These are phyloP conservation scores for Collybia sp. DNA, from an alignment of 768 basidiomycete species.

Conservation along the genomic window DNA sequence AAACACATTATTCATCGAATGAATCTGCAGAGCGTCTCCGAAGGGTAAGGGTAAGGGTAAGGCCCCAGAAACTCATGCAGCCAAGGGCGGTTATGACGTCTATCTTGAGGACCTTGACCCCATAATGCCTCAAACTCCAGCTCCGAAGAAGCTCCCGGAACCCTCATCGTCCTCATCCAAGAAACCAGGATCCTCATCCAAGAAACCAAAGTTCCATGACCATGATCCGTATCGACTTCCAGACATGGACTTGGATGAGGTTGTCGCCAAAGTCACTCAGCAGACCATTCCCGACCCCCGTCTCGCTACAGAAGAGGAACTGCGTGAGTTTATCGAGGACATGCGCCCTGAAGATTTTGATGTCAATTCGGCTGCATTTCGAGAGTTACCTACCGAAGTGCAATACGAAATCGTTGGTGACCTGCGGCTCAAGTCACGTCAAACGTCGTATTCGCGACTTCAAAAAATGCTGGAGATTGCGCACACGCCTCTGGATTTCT, in stretches of 20 bases:
- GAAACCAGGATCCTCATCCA: slow-evolving; percentile 44
- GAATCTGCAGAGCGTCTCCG: slow-evolving; percentile 8
- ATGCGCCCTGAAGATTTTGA: slow-evolving; percentile 97
- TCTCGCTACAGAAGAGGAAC: slow-evolving; percentile 93
- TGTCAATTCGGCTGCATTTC: slow-evolving; percentile 83
- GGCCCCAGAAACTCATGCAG: slow-evolving; percentile 37
- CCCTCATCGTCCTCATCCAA: slow-evolving; percentile 49
- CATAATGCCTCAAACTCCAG: slow-evolving; percentile 49
- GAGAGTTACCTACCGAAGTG: slow-evolving; percentile 89
- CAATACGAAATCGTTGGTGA: slow-evolving; percentile 99
- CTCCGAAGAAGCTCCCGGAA: slow-evolving; percentile 25
- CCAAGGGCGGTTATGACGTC: slow-evolving; percentile 67
- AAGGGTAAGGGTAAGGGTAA: slow-evolving; percentile 45
- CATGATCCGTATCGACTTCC: slow-evolving; percentile 95
- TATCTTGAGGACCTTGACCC: slow-evolving; percentile 85
- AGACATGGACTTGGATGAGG: slow-evolving; percentile 66
- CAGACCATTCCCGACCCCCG: slow-evolving; percentile 77
- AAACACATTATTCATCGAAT: neutral
- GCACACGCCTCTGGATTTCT: slow-evolving; percentile 88
- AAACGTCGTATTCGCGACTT: slow-evolving; percentile 87
- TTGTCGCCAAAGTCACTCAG: slow-evolving; percentile 56
- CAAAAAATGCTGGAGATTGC: slow-evolving; percentile 85
- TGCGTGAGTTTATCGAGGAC: slow-evolving; percentile 89
- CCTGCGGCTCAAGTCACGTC: slow-evolving; percentile 88
- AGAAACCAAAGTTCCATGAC: slow-evolving; percentile 62